A percentile compares a stretch with the other conserved stretches of the same genome.
Conservation (phyloP, 805 yeast species). For the Candida piceae region DNA sequence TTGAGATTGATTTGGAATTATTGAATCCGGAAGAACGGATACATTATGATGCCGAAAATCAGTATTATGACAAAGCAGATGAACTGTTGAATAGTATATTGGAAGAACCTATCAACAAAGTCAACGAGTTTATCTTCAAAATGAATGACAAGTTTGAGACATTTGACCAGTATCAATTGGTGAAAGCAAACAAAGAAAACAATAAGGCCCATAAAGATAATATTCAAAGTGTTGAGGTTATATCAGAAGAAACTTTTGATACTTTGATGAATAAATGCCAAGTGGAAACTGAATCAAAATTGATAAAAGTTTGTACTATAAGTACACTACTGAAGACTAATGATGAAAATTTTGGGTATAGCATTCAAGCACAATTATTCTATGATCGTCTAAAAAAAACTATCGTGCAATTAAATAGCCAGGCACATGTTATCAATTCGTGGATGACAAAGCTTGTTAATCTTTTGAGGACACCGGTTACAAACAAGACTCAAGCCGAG, state of each 20-base stretch:
- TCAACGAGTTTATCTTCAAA: constrained; percentile 24
- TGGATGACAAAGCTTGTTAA: constrained; percentile 43
- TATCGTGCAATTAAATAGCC: constrained; percentile 41
- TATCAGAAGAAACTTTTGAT: background rate
- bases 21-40: constrained; percentile 18
- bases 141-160: constrained; percentile 16
- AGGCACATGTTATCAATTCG: constrained; percentile 44
- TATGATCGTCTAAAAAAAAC: constrained; percentile 23
- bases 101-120: constrained; percentile 36
- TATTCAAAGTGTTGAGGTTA: background rate
- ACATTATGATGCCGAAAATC: constrained; percentile 43
- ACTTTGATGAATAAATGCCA: background rate
- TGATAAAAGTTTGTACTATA: constrained; percentile 4
- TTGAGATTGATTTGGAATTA: constrained; percentile 19
- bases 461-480: constrained; percentile 45
- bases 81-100: constrained; percentile 48
- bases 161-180: constrained; percentile 3
- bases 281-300: background rate
- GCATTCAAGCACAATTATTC: constrained; percentile 18
- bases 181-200: background rate
- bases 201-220: constrained; percentile 1
- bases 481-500: constrained; percentile 3
- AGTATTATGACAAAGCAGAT: constrained; percentile 60
- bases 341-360: constrained; percentile 11
- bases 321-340: background rate